Base-by-base conservation (phyloP, 768 basidiomycete genomes). In the Mycena sanguinolenta region DNA sequence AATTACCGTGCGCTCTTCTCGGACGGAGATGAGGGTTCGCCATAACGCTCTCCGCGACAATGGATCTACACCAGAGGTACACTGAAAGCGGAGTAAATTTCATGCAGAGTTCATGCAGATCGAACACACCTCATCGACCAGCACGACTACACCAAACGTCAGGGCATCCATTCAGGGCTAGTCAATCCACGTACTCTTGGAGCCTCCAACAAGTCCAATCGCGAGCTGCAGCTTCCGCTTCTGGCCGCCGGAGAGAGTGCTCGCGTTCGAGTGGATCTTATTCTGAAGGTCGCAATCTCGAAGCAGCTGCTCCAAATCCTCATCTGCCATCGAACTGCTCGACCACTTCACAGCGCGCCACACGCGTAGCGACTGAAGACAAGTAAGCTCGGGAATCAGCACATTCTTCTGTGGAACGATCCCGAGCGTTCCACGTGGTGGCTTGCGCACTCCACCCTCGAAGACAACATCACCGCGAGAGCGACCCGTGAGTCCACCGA, bases 161-260 rank as follows among this genome's bases (percentile, higher is more conserved):
- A 70, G 25, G 32, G n/a, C 55, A 38, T 25, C 23, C n/a, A 19
- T 42, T 21, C 52, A 67, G 58, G 46, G n/a, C 7, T 6, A 21
- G 12, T 8, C 3, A 19, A 60, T 3, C 3, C 8, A 81, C 88
- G 61, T 73, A 91, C 90, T 88, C 75, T 88, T 58, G 36, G 55
- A 58, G 13, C 55, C 55, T 6, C 55, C 55, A 28, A 94, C 83
- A 14, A 95, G 82, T 14, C 93, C 93, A 73, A 93, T 90, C 0
- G 94, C 94, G n/a, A 95, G 82, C 74, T 95, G 94, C 28, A 95
- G 80, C 79, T 95, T 95, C 75, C 94, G 79, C 82, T 94, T 95
- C 82, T 95, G 93, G 10, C 94, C 94, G 2, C 94, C 94, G 55
- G 89, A 91, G 39, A 95, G 84, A 1, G 88, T 91, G 61, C 82